Percentiles rank a stretch among this genome's conserved stretches.
Evolutionary conservation across 2,329 filamentous ascomycete species (phyloP).

Genomic region (Beauveria rudraprayagi): DNA sequence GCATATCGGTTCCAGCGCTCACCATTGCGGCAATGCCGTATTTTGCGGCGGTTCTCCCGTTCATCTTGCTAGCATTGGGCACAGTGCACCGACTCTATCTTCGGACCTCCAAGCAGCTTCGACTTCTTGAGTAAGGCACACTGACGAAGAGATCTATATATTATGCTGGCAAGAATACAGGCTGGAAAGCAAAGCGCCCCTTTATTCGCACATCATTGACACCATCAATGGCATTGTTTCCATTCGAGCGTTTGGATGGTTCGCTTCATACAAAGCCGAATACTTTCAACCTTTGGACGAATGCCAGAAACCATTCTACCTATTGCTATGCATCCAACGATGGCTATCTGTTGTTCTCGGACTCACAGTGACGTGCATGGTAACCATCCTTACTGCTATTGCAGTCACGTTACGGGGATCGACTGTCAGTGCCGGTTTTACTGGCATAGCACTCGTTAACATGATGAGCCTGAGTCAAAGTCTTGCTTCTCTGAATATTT

Average conservation of each 20-base stretch:
- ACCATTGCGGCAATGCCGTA: slow-evolving; percentile 9
- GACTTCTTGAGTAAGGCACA: slow-evolving; percentile 9
- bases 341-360: slow-evolving; percentile 40
- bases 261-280: background rate
- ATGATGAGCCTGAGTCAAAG: slow-evolving; percentile 20
- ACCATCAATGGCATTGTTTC: slow-evolving; percentile 35
- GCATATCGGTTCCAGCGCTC: background rate
- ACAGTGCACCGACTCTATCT: slow-evolving; percentile 12
- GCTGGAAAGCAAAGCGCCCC: slow-evolving; percentile 25
- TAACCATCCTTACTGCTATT: slow-evolving; percentile 31
- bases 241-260: slow-evolving; percentile 46
- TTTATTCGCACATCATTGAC: slow-evolving; percentile 31
- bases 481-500: slow-evolving; percentile 21
- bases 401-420: slow-evolving; percentile 22
- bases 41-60: slow-evolving; percentile 6
- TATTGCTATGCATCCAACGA: slow-evolving; percentile 4
- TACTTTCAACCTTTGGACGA: background rate
- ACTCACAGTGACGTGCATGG: slow-evolving; percentile 41
- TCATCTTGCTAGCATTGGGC: background rate
- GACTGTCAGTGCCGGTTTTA: slow-evolving; percentile 8
- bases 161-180: background rate
- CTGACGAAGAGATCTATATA: background rate
- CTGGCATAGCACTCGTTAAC: slow-evolving; percentile 15
- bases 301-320: slow-evolving; percentile 6
- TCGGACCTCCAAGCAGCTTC: slow-evolving; percentile 11